Conservation (phyloP, 345 rosid genomes). For the Gossypioides kirkii region DNA sequence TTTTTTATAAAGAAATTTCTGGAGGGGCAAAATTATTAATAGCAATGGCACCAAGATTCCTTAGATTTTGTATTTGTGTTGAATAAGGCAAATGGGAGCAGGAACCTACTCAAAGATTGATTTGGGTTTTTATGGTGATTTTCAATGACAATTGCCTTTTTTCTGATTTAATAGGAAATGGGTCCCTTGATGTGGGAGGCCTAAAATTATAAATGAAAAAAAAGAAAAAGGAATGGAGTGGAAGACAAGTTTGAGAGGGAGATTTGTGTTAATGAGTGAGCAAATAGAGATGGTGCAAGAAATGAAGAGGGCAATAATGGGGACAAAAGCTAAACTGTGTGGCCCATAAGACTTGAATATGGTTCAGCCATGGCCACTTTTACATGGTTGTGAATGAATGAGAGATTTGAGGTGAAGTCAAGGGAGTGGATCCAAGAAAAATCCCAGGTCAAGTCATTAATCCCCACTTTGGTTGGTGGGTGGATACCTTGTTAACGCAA, state of each 20-base stretch:
- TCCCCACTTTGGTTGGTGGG: no score
- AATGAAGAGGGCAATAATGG: neutral
- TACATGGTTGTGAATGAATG: neutral
- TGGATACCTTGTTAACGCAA: no score
- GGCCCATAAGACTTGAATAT: neutral
- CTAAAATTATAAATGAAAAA: neutral
- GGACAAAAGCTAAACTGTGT: neutral
- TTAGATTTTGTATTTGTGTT: neutral
- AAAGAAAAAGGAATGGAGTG: neutral
- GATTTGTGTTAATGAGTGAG: neutral
- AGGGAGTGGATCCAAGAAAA: no score
- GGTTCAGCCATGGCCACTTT: neutral
- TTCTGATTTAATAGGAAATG: neutral
- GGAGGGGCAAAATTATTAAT: neutral
- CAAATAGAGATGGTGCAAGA: neutral
- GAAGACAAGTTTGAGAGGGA: neutral
- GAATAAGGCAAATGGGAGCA: neutral
- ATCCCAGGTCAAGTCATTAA: no score
- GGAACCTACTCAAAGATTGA: neutral
- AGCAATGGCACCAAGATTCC: constrained; percentile 5
- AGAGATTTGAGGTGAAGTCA: neutral
- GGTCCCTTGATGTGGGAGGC: neutral
- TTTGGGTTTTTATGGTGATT: neutral
- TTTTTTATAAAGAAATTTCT: neutral
- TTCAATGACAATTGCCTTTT: neutral